These are phyloP conservation scores for Arachnopeziza araneosa DNA, from an alignment of 2,329 filamentous ascomycete species.

Conservation along the genomic window DNA sequence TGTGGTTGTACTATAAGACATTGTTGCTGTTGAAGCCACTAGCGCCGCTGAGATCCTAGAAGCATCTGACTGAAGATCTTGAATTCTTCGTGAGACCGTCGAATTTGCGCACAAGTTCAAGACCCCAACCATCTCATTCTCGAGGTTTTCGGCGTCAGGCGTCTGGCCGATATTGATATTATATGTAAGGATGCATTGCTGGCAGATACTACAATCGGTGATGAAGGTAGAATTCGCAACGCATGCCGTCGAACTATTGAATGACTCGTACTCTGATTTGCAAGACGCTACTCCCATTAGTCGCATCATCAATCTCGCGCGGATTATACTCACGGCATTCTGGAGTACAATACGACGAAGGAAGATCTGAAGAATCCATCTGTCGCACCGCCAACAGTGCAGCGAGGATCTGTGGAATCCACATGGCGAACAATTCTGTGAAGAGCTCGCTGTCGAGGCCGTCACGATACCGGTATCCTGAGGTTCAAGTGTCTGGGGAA, in stretches of 20 bases:
- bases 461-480: conserved; percentile 3
- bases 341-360: conserved; percentile 20
- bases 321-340: conserved; percentile 18
- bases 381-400: conserved; percentile 17
- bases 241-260: conserved; percentile 15
- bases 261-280: conserved; percentile 13
- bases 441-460: background rate
- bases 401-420: conserved; percentile 16
- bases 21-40: conserved; percentile 3
- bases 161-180: conserved; percentile 14
- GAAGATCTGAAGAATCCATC: background rate
- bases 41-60: conserved; percentile 10
- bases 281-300: conserved; percentile 17
- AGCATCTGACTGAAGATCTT: conserved; percentile 17
- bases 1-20: background rate
- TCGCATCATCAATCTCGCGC: background rate
- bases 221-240: conserved; percentile 20
- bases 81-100: conserved; percentile 9
- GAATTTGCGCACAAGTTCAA: conserved; percentile 18
- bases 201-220: conserved; percentile 20
- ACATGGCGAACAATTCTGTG: conserved; percentile 12
- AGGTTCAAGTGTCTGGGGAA: conserved; percentile 4
- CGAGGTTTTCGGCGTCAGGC: conserved; percentile 1
- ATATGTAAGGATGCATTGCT: conserved; percentile 21
- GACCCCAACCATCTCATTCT: conserved; percentile 6